Conservation (phyloP, 495 filamentous ascomycete species). For the Ramalina intermedia region DNA sequence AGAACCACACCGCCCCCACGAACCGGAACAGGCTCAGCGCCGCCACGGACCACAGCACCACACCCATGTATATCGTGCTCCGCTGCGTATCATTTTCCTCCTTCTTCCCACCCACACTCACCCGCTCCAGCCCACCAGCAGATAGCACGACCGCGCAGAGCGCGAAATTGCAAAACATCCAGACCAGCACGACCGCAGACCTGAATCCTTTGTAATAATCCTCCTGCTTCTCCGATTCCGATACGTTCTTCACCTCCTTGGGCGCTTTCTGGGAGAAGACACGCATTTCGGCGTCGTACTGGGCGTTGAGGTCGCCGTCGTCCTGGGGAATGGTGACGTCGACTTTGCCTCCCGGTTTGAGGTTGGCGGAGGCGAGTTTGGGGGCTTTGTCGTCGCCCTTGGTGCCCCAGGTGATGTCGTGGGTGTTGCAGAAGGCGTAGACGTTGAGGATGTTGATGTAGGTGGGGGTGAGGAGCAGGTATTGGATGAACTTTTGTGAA, state of each 20-base stretch:
- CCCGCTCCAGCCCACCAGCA: constrained; percentile 61
- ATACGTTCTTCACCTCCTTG: constrained; percentile 45
- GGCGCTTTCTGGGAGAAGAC: constrained; percentile 59
- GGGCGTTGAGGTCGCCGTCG: constrained; percentile 72
- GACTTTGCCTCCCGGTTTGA: constrained; percentile 84
- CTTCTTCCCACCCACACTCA: constrained; percentile 33
- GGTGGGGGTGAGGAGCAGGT: constrained; percentile 84
- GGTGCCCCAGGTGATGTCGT: constrained; percentile 95
- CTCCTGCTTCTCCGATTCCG: constrained; percentile 70
- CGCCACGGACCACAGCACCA: constrained; percentile 88
- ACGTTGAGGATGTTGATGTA: constrained; percentile 97
- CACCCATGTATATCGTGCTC: constrained; percentile 71
- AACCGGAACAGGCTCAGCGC: constrained; percentile 80
- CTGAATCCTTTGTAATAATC: constrained; percentile 98
- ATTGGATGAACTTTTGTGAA: constrained; percentile 62
- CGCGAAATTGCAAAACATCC: constrained; percentile 94
- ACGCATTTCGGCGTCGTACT: constrained; percentile 75
- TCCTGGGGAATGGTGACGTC: constrained; percentile 87
- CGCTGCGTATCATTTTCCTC: constrained; percentile 28
- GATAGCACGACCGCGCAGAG: constrained; percentile 78
- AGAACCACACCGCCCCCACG: constrained; percentile 83
- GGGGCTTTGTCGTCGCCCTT: constrained; percentile 86
- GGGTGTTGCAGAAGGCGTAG: constrained; percentile 95
- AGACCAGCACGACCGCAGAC: constrained; percentile 76
- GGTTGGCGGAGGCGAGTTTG: constrained; percentile 63